Evolutionary conservation across 1,139 yeast species (phyloP).

Genomic region (Starmera stellimalicola): DNA sequence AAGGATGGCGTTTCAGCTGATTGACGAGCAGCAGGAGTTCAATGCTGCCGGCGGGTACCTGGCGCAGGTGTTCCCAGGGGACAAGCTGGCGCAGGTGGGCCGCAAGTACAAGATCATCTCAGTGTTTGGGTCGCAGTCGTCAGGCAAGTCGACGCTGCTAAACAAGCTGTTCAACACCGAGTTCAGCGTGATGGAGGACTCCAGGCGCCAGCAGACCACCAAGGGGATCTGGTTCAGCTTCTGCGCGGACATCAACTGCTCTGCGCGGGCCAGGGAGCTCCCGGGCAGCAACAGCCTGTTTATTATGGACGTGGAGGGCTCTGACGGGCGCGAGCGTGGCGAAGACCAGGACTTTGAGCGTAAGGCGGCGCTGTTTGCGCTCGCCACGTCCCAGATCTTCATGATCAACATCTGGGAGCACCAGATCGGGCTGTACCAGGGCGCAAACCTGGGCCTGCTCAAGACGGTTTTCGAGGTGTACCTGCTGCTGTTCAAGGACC

Average conservation of each 20-base stretch:
- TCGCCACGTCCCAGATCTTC: conserved; percentile 83
- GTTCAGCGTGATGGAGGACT: conserved; percentile 91
- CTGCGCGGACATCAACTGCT: conserved; percentile 35
- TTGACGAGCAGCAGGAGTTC: conserved; percentile 69
- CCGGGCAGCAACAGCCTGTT: conserved; percentile 34
- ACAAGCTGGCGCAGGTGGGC: conserved; percentile 37
- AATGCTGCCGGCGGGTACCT: conserved; percentile 21
- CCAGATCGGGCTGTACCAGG: conserved; percentile 93
- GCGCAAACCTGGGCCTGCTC: conserved; percentile 92
- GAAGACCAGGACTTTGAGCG: conserved; percentile 98
- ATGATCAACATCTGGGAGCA: conserved; percentile 96
- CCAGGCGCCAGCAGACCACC: conserved; percentile 75
- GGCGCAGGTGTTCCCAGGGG: no score
- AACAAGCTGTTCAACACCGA: conserved; percentile 77
- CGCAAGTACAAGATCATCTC: conserved; percentile 82
- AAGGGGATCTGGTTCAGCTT: conserved; percentile 92
- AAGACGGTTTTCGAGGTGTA: conserved; percentile 96
- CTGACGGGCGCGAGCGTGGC: conserved; percentile 96
- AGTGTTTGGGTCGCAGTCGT: conserved; percentile 94
- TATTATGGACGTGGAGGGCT: conserved; percentile 95
- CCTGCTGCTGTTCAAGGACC: conserved; percentile 56
- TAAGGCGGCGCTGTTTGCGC: conserved; percentile 89
- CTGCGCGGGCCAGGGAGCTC: conserved; percentile 10
- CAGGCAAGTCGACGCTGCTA: conserved; percentile 89
- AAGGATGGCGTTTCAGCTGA: conserved; percentile 43